phyloP scores from a whole-genome alignment of 1,284 basidiomycete genomes.

The Cryptococcus sp. region DNA sequence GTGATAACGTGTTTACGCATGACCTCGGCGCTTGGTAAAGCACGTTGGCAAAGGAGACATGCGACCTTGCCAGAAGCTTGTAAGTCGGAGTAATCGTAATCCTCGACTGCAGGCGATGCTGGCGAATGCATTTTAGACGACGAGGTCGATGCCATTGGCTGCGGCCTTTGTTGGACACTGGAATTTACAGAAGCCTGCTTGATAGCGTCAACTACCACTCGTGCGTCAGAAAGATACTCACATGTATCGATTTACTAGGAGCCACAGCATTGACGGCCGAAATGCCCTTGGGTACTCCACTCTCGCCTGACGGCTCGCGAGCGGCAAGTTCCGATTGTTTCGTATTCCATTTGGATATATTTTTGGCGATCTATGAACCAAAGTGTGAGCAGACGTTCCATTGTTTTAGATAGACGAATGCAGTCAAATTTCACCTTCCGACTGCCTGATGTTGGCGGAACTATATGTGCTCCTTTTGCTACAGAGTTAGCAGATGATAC shows the following conservation, averaged over 20 bases:
- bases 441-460: slow-evolving; percentile 76
- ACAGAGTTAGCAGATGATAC: slow-evolving; percentile 9
- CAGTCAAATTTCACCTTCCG: slow-evolving; percentile 64
- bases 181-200: slow-evolving; percentile 3
- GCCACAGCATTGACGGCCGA: slow-evolving; percentile 36
- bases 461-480: slow-evolving; percentile 58
- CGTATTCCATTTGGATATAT: slow-evolving; percentile 92
- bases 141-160: background rate
- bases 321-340: slow-evolving; percentile 71
- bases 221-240: slow-evolving; percentile 6
- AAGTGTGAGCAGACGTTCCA: slow-evolving; percentile 15
- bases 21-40: slow-evolving; percentile 81
- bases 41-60: slow-evolving; percentile 82
- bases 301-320: slow-evolving; percentile 13
- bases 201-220: slow-evolving; percentile 5
- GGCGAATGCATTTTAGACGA: background rate
- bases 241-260: slow-evolving; percentile 9
- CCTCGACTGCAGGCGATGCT: slow-evolving; percentile 32
- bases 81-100: slow-evolving; percentile 72
- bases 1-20: slow-evolving; percentile 80
- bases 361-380: slow-evolving; percentile 64
- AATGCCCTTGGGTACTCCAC: slow-evolving; percentile 20
- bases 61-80: slow-evolving; percentile 56
- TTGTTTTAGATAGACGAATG: background rate
- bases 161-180: background rate